These are phyloP conservation scores for Debaryomyces coudertii DNA, from an alignment of 1,139 yeast genomes.

Conservation along the genomic window DNA sequence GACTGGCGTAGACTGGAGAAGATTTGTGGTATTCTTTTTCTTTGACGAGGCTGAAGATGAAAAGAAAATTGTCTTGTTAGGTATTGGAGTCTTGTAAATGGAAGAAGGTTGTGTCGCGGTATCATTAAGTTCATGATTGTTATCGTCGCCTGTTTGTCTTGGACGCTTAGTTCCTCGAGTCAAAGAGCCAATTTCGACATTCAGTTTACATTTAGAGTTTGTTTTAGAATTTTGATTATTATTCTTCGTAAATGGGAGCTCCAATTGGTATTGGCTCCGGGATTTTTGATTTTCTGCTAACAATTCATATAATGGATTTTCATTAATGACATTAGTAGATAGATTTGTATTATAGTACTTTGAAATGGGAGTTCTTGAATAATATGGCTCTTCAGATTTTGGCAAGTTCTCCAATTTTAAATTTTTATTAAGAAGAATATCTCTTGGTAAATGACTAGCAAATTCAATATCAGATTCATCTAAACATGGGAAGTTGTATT, in stretches of 20 bases:
- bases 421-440: conserved; percentile 25
- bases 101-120: conserved; percentile 19
- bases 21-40: conserved; percentile 20
- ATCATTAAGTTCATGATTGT: conserved; percentile 9
- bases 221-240: background rate
- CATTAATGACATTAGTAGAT: conserved; percentile 9
- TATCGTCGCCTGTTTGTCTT: conserved; percentile 9
- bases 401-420: conserved; percentile 26
- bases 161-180: conserved; percentile 15
- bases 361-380: conserved; percentile 17
- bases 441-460: conserved; percentile 21
- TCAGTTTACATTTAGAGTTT: background rate
- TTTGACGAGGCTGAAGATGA: conserved; percentile 34
- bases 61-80: conserved; percentile 35
- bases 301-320: conserved; percentile 36
- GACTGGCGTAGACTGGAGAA: conserved; percentile 28
- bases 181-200: background rate
- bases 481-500: conserved; percentile 27
- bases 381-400: conserved; percentile 17
- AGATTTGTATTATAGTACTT: conserved; percentile 10
- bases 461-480: conserved; percentile 17
- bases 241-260: conserved; percentile 20
- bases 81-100: conserved; percentile 31
- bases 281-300: conserved; percentile 25
- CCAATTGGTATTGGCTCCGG: conserved; percentile 22